Conservation (phyloP, 2,329 filamentous ascomycete genomes). For the Metarhizium robertsii region DNA sequence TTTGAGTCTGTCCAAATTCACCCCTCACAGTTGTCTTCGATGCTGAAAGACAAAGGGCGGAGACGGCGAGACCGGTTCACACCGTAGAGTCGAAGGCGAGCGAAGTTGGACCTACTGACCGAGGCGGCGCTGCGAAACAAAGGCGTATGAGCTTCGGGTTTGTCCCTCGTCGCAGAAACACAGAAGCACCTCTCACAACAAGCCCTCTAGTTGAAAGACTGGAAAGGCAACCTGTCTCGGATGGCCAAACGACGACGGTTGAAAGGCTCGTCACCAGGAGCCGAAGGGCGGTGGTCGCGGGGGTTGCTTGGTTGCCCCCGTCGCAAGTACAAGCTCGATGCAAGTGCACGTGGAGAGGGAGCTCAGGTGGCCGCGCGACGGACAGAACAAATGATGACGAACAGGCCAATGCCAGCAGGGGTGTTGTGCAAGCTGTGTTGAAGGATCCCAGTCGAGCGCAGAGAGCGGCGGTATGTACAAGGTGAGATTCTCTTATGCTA, state of each 20-base stretch:
- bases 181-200: background rate
- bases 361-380: background rate
- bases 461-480: background rate
- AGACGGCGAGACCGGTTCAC: background rate
- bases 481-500: background rate
- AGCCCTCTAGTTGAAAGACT: background rate
- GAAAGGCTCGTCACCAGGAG: background rate
- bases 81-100: background rate
- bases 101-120: background rate
- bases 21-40: background rate
- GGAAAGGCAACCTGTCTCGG: background rate
- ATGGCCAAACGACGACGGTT: background rate
- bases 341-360: conserved; percentile 1
- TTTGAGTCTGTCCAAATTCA: background rate
- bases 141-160: background rate
- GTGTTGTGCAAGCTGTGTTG: background rate
- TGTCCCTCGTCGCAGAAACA: background rate
- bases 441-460: background rate
- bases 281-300: background rate
- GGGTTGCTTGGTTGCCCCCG: background rate
- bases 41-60: background rate
- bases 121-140: background rate
- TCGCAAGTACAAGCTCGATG: conserved; percentile 1
- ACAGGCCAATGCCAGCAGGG: background rate
- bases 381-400: background rate